Evolutionary conservation across 495 filamentous ascomycete species (phyloP), one percentile per base, ranked within the genome.

Genomic region (Aspergillus funiculosus): DNA sequence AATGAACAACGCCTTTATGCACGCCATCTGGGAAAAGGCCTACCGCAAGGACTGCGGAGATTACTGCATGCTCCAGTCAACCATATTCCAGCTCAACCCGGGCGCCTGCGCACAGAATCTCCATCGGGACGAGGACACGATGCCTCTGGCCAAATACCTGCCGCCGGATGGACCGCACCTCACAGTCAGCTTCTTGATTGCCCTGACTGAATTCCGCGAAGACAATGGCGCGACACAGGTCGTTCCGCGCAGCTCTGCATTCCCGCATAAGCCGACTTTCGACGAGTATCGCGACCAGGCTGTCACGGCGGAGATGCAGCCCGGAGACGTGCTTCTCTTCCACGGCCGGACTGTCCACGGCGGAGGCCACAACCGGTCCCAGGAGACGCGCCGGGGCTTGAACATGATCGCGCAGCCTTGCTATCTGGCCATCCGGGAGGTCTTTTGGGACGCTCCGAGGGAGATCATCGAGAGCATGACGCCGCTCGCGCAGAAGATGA

Each of bases 401-500:
- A 1, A 18, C 1, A 10, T 40, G 4, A 9, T 13, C 19, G 1
- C 26, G 1, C 21, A 25, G 19, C 2, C 38, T 2, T 14, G 21
- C 21, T 5, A 25, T 1, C n/a, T 40, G 3, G 26, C 38, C 17
- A 18, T 21, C 1, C 7, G 5, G 2, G 38, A 40, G 38, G 7
- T 5, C 21, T n/a, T 11, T 3, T 2, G 3, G 19, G 1, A 1
- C 11, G 2, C 26, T n/a, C 19, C 18, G 5, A 24, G 38, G 4
- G 3, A 3, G 4, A 1, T 40, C 1, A 21, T 40, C 8, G 38
- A 40, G 22, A 27, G 3, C n/a, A 40, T 40, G 38, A 40, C 38
- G 21, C 38, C 38, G 2, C 21, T 27, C 2, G 38, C 38, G 11
- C 38, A 40, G 38, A 24, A 40, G 38, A 40, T 40, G 38, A 10